Conservation (phyloP, 805 yeast genomes). For the Scheffersomyces coipomensis region DNA sequence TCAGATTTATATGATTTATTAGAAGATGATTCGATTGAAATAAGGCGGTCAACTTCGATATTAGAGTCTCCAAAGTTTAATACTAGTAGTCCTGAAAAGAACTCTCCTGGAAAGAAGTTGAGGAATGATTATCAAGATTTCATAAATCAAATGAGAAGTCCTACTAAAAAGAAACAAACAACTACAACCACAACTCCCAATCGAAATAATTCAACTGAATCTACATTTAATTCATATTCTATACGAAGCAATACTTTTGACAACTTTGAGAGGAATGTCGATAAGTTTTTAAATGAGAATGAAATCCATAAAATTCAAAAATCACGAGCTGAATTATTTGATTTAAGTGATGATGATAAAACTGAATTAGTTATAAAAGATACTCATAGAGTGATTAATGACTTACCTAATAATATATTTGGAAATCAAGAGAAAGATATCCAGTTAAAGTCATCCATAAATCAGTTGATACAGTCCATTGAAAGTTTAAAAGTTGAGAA, state of each 20-base stretch:
- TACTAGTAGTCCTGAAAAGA: slow-evolving; percentile 10
- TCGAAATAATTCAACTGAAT: neutral
- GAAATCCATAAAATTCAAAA: neutral
- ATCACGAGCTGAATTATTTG: neutral
- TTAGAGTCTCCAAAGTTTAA: neutral
- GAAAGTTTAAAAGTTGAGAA: neutral
- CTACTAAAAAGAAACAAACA: slow-evolving; percentile 7
- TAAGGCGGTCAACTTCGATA: slow-evolving; percentile 2
- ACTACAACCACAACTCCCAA: neutral
- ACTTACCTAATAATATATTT: slow-evolving; percentile 14
- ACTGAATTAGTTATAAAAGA: slow-evolving; percentile 23
- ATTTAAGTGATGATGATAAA: slow-evolving; percentile 2
- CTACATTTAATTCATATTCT: too few species aligned
- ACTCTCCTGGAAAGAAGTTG: slow-evolving; percentile 15
- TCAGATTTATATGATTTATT: slow-evolving; percentile 3
- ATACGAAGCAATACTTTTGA: slow-evolving; percentile 4
- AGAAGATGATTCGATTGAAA: slow-evolving; percentile 16
- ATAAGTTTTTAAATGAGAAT: neutral
- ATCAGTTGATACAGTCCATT: neutral
- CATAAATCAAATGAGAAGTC: slow-evolving; percentile 12
- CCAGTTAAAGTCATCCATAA: neutral
- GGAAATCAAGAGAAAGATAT: neutral
- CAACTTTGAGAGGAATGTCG: slow-evolving; percentile 1
- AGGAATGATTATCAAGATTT: slow-evolving; percentile 16
- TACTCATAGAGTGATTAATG: slow-evolving; percentile 26